Conservation (phyloP, 116 monocot species). For the Zostera marina region DNA sequence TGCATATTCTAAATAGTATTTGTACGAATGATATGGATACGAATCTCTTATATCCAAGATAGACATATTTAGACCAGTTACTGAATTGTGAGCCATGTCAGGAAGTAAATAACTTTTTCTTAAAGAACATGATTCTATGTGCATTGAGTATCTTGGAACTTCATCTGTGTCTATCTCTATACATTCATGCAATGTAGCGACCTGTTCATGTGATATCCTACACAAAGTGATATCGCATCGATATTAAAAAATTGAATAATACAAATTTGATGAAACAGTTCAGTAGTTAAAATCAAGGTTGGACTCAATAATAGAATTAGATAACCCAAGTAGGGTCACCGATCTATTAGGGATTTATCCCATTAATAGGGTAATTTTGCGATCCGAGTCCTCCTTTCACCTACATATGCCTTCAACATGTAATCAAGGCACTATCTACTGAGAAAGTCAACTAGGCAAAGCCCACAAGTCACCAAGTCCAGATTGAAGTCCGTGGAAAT, state of each 20-base stretch:
- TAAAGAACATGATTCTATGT: constrained; percentile 11
- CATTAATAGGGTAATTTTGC: no score
- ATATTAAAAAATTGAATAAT: not conserved
- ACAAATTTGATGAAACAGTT: no score
- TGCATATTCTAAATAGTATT: constrained; percentile 20
- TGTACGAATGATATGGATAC: constrained; percentile 15
- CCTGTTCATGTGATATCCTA: constrained; percentile 16
- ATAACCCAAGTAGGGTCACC: no score
- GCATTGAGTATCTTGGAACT: constrained; percentile 11
- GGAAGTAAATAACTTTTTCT: constrained; percentile 23
- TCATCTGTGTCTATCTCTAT: constrained; percentile 14
- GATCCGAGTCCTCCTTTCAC: no score
- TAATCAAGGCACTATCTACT: no score
- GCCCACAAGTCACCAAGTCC: no score
- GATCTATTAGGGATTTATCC: no score
- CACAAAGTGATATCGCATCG: not conserved
- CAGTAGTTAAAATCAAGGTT: no score
- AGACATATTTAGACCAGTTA: constrained; percentile 33
- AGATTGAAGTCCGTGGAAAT: no score
- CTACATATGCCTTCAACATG: no score
- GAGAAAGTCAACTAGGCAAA: no score
- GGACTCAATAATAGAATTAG: no score
- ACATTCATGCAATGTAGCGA: constrained; percentile 13
- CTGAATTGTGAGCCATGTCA: constrained; percentile 25
- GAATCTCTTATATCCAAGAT: constrained; percentile 34